Base-by-base conservation (phyloP, 106 monocot genomes). In the Phalaenopsis equestris region DNA sequence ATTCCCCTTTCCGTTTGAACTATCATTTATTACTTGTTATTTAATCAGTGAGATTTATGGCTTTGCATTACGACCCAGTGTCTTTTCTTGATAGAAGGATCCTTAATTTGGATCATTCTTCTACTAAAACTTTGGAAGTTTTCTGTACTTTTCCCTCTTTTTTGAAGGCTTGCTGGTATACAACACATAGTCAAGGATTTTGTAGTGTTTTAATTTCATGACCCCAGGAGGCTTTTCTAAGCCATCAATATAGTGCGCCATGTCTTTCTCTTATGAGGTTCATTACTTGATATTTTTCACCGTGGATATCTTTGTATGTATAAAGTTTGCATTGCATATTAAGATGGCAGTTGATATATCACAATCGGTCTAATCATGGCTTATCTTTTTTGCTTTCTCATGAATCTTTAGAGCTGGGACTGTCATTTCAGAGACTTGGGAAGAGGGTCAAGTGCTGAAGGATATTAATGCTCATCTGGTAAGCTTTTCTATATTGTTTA, bases 341-440 rank as follows among this genome's bases (percentile, higher is more conserved):
- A 38, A 70, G n/a, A 11, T 70, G 2, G 6, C 24, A 42, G 17
- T 19, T 74, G 43, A 74, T 45, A 74, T 74, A 43, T 87, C 8
- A 41, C 57, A 19, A 77, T 58, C 23, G 16, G 42, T 30, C 56
- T 17, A 23, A 6, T 55, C 52, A 3, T 56, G 23, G 23, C 45
- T 42, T 17, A n/a, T 19, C 41, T 61, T 74, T 11, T 73, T 6
- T 75, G 6, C 18, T 75, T n/a, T 75, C 17, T 79, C 21, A 42
- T 80, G 49, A 55, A 68, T 76, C 43, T 86, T 79, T 85, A 99
- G 98, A 85, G 87, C 92, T 80, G 98, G 98, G 77, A 99, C 98
- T 42, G 56, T 99, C 23, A 92, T 99, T 82, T 94, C 98, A 67
- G 98, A 99, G 88, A 87, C 88, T 67, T 99, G 98, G 98, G 98